These are phyloP conservation scores for Penicillium lividum DNA, from an alignment of 495 filamentous ascomycete species.

Conservation along the genomic window DNA sequence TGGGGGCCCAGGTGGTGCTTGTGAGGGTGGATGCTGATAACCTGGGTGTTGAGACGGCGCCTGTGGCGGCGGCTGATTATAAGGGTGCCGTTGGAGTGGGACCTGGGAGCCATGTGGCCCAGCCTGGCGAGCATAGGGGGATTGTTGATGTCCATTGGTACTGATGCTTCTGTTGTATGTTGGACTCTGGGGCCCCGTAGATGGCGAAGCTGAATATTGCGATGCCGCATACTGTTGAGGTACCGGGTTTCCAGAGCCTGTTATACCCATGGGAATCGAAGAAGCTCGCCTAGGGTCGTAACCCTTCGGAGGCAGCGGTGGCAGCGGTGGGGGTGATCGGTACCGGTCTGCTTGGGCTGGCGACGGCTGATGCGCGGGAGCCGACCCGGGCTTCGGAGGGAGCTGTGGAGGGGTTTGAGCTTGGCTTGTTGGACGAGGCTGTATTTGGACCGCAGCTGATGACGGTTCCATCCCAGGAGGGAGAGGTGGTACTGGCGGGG, in stretches of 20 bases:
- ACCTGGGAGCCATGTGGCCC: slow-evolving; percentile 9
- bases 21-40: slow-evolving; percentile 22
- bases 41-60: slow-evolving; percentile 16
- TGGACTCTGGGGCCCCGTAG: slow-evolving; percentile 13
- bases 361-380: slow-evolving; percentile 21
- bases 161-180: slow-evolving; percentile 16
- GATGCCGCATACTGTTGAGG: slow-evolving; percentile 21
- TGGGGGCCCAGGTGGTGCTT: slow-evolving; percentile 11
- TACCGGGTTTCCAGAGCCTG: slow-evolving; percentile 13
- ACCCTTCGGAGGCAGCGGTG: slow-evolving; percentile 45
- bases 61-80: slow-evolving; percentile 9
- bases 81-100: slow-evolving; percentile 5
- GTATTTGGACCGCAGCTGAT: slow-evolving; percentile 15
- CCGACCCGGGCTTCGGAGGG: slow-evolving; percentile 33
- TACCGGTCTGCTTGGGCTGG: slow-evolving; percentile 28
- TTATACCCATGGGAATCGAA: slow-evolving; percentile 12
- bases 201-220: slow-evolving; percentile 12
- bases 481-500: slow-evolving; percentile 68
- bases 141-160: not conserved
- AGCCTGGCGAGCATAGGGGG: not conserved
- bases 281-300: slow-evolving; percentile 23
- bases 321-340: slow-evolving; percentile 36
- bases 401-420: slow-evolving; percentile 41
- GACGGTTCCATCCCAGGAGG: slow-evolving; percentile 59
- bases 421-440: slow-evolving; percentile 18